A percentile compares a stretch with the other conserved stretches of the same genome.
phyloP scores from a whole-genome alignment of 352 stramenopile species.

The Halophytophthora batemanensis region DNA sequence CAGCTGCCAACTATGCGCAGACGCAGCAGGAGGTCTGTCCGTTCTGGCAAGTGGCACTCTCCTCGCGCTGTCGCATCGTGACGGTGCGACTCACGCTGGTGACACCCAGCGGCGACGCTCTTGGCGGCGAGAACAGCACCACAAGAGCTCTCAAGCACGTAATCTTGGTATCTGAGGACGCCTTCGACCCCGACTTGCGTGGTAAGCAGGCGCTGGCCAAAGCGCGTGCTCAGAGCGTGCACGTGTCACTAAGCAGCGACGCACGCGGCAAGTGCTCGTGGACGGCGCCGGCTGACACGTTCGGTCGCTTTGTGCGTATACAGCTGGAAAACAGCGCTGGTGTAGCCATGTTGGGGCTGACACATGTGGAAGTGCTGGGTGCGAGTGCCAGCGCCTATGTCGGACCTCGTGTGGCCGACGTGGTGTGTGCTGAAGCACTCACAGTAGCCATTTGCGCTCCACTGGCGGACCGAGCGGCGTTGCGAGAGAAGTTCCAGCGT shows the following conservation, averaged over 20 bases:
- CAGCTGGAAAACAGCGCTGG: conserved; percentile 47
- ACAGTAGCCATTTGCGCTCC: conserved; percentile 57
- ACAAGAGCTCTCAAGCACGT: conserved; percentile 28
- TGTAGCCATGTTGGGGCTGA: conserved; percentile 46
- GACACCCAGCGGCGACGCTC: conserved; percentile 4
- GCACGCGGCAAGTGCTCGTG: conserved; percentile 37
- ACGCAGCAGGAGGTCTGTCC: conserved; percentile 75
- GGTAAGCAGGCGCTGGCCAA: conserved; percentile 61
- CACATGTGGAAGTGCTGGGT: conserved; percentile 48
- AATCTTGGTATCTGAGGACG: conserved; percentile 49
- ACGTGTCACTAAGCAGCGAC: conserved; percentile 31
- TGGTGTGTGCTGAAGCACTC: conserved; percentile 51
- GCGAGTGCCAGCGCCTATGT: conserved; percentile 37
- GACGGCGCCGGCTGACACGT: conserved; percentile 47
- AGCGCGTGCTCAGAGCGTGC: conserved; percentile 49
- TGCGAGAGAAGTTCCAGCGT: conserved; percentile 56
- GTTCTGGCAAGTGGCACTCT: conserved; percentile 64
- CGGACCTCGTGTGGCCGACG: conserved; percentile 52
- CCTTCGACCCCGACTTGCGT: conserved; percentile 57
- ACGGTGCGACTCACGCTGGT: conserved; percentile 31
- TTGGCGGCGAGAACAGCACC: conserved; percentile 6
- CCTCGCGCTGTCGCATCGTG: conserved; percentile 38
- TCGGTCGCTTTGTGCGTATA: conserved; percentile 56
- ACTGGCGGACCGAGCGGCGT: conserved; percentile 24
- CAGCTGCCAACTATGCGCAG: conserved; percentile 31